Evolutionary conservation across 2,329 filamentous ascomycete genomes (phyloP).

Genomic region (Fusarium compactum): DNA sequence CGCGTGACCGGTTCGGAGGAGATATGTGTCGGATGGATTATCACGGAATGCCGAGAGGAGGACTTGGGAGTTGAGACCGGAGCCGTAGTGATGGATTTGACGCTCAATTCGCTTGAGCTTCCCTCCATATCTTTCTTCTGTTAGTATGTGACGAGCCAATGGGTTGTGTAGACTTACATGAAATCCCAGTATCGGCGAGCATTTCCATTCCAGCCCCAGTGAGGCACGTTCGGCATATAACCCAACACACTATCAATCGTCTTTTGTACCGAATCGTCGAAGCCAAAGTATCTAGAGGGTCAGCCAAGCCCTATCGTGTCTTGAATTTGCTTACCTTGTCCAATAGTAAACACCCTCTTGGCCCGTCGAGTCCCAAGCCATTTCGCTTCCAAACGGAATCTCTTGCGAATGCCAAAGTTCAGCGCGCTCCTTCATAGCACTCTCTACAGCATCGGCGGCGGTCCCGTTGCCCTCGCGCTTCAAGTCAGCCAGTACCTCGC

Average conservation of each 20-base stretch:
- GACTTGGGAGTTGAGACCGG: constrained; percentile 67
- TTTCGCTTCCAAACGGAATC: constrained; percentile 70
- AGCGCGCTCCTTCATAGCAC: constrained; percentile 62
- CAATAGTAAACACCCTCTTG: constrained; percentile 73
- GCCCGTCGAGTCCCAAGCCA: constrained; percentile 72
- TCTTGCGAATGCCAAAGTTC: constrained; percentile 62
- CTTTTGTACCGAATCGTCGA: constrained; percentile 59
- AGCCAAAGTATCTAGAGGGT: constrained; percentile 61
- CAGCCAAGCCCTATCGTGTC: fast-evolving
- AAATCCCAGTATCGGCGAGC: constrained; percentile 72
- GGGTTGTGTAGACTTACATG: constrained; percentile 51
- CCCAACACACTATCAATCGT: constrained; percentile 66
- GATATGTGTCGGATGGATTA: constrained; percentile 60
- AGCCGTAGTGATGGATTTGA: constrained; percentile 70
- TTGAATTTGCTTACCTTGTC: constrained; percentile 54
- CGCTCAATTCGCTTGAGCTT: constrained; percentile 59
- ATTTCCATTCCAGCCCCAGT: constrained; percentile 74
- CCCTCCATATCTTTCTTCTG: constrained; percentile 53
- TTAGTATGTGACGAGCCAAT: neutral
- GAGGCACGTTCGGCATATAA: constrained; percentile 68
- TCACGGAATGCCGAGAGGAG: constrained; percentile 64
- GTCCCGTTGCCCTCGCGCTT: constrained; percentile 58
- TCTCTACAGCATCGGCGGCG: constrained; percentile 56
- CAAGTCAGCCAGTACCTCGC: constrained; percentile 64
- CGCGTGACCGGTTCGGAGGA: constrained; percentile 66